phyloP scores from a whole-genome alignment of 352 stramenopile genomes.

The Phytopythium montanum region DNA sequence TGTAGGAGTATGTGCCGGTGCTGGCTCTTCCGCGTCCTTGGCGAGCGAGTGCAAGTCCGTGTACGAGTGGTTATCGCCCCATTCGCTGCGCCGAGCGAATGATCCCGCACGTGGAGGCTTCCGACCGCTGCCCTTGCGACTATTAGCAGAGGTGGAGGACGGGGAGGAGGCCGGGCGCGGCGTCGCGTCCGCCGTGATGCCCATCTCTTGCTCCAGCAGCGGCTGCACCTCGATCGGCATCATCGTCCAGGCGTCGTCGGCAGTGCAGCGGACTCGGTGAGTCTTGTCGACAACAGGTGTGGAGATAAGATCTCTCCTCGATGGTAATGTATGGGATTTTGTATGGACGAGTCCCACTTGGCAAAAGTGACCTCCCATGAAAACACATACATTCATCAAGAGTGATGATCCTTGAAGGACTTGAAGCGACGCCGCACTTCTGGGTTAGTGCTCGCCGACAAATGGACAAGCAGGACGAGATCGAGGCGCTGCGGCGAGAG shows the following conservation, averaged over 20 bases:
- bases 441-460: neutral
- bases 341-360: neutral
- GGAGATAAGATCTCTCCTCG: neutral
- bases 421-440: neutral
- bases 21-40: constrained; percentile 5
- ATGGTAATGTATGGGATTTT: neutral
- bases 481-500: constrained; percentile 49
- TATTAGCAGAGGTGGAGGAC: neutral
- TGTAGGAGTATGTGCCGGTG: constrained; percentile 6
- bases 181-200: constrained; percentile 10
- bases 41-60: constrained; percentile 39
- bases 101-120: constrained; percentile 3
- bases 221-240: constrained; percentile 31
- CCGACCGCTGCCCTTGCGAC: neutral
- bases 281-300: neutral
- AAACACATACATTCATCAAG: neutral
- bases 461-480: constrained; percentile 30
- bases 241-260: constrained; percentile 11
- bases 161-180: neutral
- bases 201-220: constrained; percentile 32
- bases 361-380: neutral
- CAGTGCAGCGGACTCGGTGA: neutral
- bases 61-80: constrained; percentile 20
- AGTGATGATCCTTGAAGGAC: constrained; percentile 9
- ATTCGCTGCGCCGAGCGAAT: neutral